These are phyloP conservation scores for Kodamaea neixiangensis DNA, from an alignment of 805 yeast genomes.

Conservation along the genomic window DNA sequence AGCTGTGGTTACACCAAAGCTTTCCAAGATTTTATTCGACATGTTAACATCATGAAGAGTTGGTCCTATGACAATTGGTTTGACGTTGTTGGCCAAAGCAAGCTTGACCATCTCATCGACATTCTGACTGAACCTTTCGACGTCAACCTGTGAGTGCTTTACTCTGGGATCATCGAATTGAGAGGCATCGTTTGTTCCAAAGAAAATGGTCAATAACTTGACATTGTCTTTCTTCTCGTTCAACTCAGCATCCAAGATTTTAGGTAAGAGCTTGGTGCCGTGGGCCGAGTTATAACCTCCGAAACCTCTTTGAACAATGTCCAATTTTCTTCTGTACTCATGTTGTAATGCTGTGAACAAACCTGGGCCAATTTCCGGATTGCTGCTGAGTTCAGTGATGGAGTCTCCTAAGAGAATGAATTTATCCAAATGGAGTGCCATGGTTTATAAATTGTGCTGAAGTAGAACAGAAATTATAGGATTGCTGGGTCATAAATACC, in stretches of 20 bases:
- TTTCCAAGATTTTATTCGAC: not conserved
- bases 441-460: no score
- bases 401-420: constrained; percentile 72
- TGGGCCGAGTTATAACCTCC: constrained; percentile 74
- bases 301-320: constrained; percentile 72
- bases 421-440: constrained; percentile 29
- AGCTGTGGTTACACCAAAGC: not conserved
- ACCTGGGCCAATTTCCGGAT: constrained; percentile 40
- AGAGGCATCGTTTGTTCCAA: constrained; percentile 75
- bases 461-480: no score
- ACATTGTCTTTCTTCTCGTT: constrained; percentile 21
- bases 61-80: constrained; percentile 63
- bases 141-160: constrained; percentile 46
- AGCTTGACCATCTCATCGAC: constrained; percentile 42
- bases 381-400: constrained; percentile 56
- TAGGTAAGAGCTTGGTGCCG: constrained; percentile 42
- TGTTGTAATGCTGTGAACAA: constrained; percentile 52
- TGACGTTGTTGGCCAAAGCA: constrained; percentile 44
- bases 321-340: constrained; percentile 59
- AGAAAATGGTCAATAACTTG: constrained; percentile 59
- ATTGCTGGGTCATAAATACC: not conserved
- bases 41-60: constrained; percentile 47
- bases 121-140: constrained; percentile 52
- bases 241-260: constrained; percentile 47
- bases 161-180: constrained; percentile 10